Base-by-base conservation (phyloP, 352 stramenopile genomes). In the Phytophthora tubulina region DNA sequence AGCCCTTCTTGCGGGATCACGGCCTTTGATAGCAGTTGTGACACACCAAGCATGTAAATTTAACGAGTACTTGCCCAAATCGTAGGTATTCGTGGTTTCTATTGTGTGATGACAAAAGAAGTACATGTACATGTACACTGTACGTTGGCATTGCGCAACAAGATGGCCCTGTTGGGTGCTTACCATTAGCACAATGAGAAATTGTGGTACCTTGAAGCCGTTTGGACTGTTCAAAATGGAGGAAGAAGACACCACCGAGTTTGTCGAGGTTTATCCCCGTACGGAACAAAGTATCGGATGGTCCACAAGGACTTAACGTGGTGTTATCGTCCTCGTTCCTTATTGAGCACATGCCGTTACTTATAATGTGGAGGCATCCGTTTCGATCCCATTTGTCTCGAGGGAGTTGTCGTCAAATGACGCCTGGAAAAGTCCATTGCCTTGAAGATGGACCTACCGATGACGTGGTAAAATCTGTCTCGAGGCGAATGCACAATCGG, bases 141-240 rank as follows among this genome's bases (percentile, higher is more conserved):
- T 27, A 27, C 21, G 21, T 27, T 57, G n/a, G 50, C 30, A 15
- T 32, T 57, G 17, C 32, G 50, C 1, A 57, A 44, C 35, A 57
- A 57, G 31, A 57, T 57, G 50, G 44, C 32, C 4, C 17, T 42
- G 14, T 8, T 57, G 6, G 50, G 50, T 33, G 50, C 32, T 3
- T 57, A 57, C 32, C 50, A 57, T n/a, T 57, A 33, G 50, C 32
- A 45, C 14, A 44, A 57, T 31, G 4, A 57, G 9, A 57, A 33
- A 44, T 17, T 42, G 17, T 32, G n/a, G 32, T 8, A 57, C 33
- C 6, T 44, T 57, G 50, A 44, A 57, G 50, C 32, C 50, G n/a
- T 57, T 57, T 44, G 50, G 50, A 57, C 50, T 57, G 3, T 3
- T 57, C 15, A 57, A 57, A 41, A 44, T 57, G 50, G 50, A 45